A percentile compares a stretch with the other conserved stretches of the same genome.
Evolutionary conservation across 331 rosid genomes (phyloP).

Genomic region (Ulmus americana): DNA sequence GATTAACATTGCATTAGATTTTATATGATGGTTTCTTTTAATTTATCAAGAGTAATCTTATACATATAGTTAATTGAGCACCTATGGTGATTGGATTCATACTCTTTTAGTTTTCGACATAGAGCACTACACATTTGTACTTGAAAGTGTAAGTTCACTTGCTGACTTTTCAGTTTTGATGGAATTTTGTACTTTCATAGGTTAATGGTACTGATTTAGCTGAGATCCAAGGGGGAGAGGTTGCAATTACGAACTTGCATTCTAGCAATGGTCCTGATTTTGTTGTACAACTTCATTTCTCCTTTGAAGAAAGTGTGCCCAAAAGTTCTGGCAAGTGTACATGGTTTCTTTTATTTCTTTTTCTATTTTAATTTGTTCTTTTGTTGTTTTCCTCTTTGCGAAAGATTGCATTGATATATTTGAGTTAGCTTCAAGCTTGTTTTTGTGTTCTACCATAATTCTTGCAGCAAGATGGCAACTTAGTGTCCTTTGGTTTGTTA

Average conservation of each 20-base stretch:
- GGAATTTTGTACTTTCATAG: conserved; percentile 26
- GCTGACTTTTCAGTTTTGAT: background rate
- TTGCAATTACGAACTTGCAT: conserved; percentile 52
- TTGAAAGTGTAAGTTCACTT: background rate
- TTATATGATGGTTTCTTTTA: too few relatives aligned
- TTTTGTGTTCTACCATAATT: conserved; percentile 4
- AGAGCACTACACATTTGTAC: background rate
- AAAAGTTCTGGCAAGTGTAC: conserved; percentile 19
- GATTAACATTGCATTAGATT: background rate
- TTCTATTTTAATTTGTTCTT: background rate
- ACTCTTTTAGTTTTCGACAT: background rate
- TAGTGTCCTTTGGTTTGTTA: conserved; percentile 12
- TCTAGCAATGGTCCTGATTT: conserved; percentile 63
- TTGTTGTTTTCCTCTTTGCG: background rate
- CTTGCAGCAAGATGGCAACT: background rate
- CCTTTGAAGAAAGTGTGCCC: background rate
- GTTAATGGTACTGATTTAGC: conserved; percentile 48
- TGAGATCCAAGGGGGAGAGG: conserved; percentile 56
- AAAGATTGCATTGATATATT: background rate
- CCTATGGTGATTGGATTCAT: background rate
- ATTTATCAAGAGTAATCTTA: background rate
- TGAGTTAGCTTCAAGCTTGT: background rate
- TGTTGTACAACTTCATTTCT: conserved; percentile 48
- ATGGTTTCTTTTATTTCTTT: background rate
- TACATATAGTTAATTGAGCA: background rate